These are phyloP conservation scores for Lipomyces sp. DNA, from an alignment of 805 yeast species.

Conservation along the genomic window DNA sequence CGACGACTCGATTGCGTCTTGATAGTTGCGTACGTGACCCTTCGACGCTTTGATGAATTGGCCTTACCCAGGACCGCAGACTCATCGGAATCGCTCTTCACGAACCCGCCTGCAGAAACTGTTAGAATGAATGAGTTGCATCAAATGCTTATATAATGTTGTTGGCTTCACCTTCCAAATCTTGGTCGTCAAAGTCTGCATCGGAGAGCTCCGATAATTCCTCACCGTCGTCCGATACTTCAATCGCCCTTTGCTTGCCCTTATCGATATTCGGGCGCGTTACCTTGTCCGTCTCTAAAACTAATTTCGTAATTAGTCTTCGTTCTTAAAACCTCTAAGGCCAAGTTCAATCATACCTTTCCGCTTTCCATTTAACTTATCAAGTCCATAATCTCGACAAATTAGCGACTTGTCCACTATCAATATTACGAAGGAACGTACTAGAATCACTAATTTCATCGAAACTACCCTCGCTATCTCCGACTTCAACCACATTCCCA, in stretches of 20 bases:
- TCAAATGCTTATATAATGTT: not conserved
- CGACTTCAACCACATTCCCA: constrained; percentile 19
- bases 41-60: not conserved
- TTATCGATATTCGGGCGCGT: not conserved
- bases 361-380: constrained; percentile 1
- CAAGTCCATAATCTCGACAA: not conserved
- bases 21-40: not conserved
- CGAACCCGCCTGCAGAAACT: constrained; percentile 12
- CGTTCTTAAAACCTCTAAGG: not conserved
- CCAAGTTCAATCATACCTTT: constrained; percentile 2
- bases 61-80: constrained; percentile 15
- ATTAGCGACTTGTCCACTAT: not conserved
- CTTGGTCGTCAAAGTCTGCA: constrained; percentile 6
- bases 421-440: constrained; percentile 5
- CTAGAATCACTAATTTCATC: constrained; percentile 14
- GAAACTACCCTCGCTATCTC: constrained; percentile 14
- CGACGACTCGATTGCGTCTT: not conserved
- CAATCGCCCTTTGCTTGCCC: constrained; percentile 11
- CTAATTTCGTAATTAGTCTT: not conserved
- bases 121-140: not conserved
- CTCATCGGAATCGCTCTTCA: constrained; percentile 27
- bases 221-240: constrained; percentile 2
- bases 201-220: constrained; percentile 3
- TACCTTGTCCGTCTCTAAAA: not conserved
- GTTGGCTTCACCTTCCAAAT: constrained; percentile 7